Conservation (phyloP, 352 stramenopile genomes). For the Phytopythium kandeliae region DNA sequence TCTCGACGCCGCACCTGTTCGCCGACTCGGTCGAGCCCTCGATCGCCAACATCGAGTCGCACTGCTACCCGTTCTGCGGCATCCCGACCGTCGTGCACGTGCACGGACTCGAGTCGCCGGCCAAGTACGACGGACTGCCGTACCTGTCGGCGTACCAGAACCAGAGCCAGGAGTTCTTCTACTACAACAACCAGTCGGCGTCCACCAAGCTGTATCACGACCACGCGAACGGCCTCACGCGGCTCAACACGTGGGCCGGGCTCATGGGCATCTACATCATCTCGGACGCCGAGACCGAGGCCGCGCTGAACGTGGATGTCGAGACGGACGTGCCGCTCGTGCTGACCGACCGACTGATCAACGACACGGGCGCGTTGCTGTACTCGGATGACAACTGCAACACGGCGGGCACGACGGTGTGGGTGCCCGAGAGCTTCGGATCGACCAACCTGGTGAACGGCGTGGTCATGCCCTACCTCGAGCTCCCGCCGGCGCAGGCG, state of each 20-base stretch:
- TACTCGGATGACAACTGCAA: conserved; percentile 67
- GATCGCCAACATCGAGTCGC: conserved; percentile 37
- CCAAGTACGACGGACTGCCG: conserved; percentile 57
- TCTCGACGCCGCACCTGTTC: conserved; percentile 42
- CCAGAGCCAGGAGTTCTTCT: conserved; percentile 43
- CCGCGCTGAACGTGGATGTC: conserved; percentile 42
- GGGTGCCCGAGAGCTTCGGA: conserved; percentile 61
- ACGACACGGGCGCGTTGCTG: conserved; percentile 40
- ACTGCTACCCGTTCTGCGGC: conserved; percentile 64
- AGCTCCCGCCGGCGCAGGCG: conserved; percentile 51
- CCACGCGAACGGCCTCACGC: conserved; percentile 59
- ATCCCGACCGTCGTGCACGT: conserved; percentile 54
- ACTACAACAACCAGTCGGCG: conserved; percentile 67
- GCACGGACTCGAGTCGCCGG: conserved; percentile 58
- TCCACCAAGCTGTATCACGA: conserved; percentile 73
- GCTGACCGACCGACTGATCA: conserved; percentile 46
- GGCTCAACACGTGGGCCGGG: conserved; percentile 59
- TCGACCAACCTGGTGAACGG: conserved; percentile 61
- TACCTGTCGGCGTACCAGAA: conserved; percentile 58
- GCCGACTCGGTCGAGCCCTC: conserved; percentile 37
- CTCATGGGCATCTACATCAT: conserved; percentile 60
- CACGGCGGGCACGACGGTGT: conserved; percentile 24
- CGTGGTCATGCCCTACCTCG: conserved; percentile 62
- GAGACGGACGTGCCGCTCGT: conserved; percentile 56
- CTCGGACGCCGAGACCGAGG: conserved; percentile 39